These are phyloP conservation scores for Termitomyces sp. DNA, from an alignment of 768 basidiomycete species.

Conservation along the genomic window DNA sequence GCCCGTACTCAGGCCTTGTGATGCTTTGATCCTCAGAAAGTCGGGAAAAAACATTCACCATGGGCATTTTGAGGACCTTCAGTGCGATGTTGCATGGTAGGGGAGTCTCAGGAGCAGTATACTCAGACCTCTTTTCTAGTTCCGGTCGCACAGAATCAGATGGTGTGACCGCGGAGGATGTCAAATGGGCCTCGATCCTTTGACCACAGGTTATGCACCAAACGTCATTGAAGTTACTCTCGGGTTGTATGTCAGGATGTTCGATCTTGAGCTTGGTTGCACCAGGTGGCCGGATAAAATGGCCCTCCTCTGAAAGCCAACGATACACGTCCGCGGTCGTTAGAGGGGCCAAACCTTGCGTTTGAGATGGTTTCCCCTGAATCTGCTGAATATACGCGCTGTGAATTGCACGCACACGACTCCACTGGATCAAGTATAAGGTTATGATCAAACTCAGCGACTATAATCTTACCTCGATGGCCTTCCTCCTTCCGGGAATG, in stretches of 20 bases:
- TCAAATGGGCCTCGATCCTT: conserved; percentile 19
- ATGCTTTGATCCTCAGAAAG: neutral
- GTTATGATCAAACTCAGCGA: neutral
- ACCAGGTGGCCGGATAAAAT: conserved; percentile 27
- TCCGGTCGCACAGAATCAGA: neutral
- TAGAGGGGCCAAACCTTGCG: conserved; percentile 23
- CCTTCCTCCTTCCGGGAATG: conserved; percentile 44
- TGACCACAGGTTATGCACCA: conserved; percentile 35
- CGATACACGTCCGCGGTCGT: conserved; percentile 41
- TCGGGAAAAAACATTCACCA: conserved; percentile 22
- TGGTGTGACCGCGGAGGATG: conserved; percentile 12
- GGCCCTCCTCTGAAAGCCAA: conserved; percentile 43
- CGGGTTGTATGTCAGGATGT: neutral
- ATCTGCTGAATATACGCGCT: conserved; percentile 33
- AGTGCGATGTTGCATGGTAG: conserved; percentile 12
- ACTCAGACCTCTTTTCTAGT: neutral
- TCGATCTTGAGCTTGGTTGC: conserved; percentile 3
- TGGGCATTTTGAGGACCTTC: conserved; percentile 27
- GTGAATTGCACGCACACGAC: conserved; percentile 42
- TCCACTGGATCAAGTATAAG: conserved; percentile 34
- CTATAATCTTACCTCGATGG: conserved; percentile 40
- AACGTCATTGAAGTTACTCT: conserved; percentile 9
- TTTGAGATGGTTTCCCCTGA: conserved; percentile 9
- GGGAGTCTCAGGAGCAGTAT: neutral
- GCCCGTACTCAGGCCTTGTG: neutral